Evolutionary conservation across 371 early-diverging fungal genomes (phyloP).

Genomic region (Apophysomyces ossiformis): DNA sequence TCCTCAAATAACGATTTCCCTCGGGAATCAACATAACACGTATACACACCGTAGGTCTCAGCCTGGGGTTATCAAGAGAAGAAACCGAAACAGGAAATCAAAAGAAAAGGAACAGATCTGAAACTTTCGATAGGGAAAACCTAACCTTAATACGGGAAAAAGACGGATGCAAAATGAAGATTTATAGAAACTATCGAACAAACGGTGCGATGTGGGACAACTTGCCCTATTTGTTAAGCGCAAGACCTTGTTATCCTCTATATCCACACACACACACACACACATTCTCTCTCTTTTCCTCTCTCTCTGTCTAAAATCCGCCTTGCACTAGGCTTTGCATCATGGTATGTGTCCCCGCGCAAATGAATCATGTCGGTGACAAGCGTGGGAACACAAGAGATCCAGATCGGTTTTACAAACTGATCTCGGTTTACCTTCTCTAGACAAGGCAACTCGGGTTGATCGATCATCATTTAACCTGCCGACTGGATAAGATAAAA

Average conservation of each 20-base stretch:
- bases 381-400: slow-evolving; percentile 3
- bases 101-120: not conserved
- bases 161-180: not conserved
- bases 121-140: slow-evolving; percentile 2
- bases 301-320: too few species aligned
- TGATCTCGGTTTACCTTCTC: too few species aligned
- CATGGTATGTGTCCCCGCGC: not conserved
- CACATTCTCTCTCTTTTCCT: too few species aligned
- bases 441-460: too few species aligned
- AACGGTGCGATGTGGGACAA: slow-evolving; percentile 7
- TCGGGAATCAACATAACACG: not conserved
- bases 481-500: too few species aligned
- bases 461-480: too few species aligned
- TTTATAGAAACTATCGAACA: not conserved
- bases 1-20: too few species aligned
- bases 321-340: too few species aligned
- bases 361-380: not conserved
- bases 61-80: not conserved
- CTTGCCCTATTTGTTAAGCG: not conserved
- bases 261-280: too few species aligned
- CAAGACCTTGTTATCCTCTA: too few species aligned
- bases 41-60: not conserved
- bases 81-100: too few species aligned
- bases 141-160: not conserved
- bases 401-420: too few species aligned